phyloP scores from a whole-genome alignment of 169 alveolate genomes.

The Cryptosporidium andersoni region DNA sequence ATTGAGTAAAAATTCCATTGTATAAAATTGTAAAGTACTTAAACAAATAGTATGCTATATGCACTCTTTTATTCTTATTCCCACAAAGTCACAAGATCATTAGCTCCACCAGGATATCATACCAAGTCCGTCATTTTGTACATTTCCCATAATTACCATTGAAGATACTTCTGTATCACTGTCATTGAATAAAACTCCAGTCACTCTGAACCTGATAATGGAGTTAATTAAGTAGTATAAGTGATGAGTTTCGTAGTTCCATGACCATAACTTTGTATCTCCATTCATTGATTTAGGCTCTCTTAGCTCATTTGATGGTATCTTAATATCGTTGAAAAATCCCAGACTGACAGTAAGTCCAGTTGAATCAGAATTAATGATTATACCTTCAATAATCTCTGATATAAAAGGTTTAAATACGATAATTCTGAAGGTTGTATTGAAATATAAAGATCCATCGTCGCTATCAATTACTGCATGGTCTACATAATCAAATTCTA shows the following conservation, averaged over 20 bases:
- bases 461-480: slow-evolving; percentile 59
- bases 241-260: slow-evolving; percentile 67
- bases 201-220: slow-evolving; percentile 42
- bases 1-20: neutral
- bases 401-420: slow-evolving; percentile 50
- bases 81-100: neutral
- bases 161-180: slow-evolving; percentile 16
- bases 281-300: slow-evolving; percentile 57
- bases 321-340: slow-evolving; percentile 48
- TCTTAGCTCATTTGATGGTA: slow-evolving; percentile 57
- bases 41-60: slow-evolving; percentile 7
- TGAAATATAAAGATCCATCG: slow-evolving; percentile 23
- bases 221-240: slow-evolving; percentile 29
- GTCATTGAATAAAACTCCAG: slow-evolving; percentile 29
- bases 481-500: slow-evolving; percentile 35
- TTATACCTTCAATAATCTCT: slow-evolving; percentile 50
- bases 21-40: neutral
- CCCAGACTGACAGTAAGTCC: slow-evolving; percentile 65
- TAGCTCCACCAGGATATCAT: slow-evolving; percentile 70
- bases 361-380: slow-evolving; percentile 51
- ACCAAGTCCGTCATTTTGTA: slow-evolving; percentile 65
- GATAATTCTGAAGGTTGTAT: slow-evolving; percentile 43
- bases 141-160: slow-evolving; percentile 61
- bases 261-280: slow-evolving; percentile 53
- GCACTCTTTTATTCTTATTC: neutral